Conservation (phyloP, 106 monocot species). For the Dendrobium huoshanense region DNA sequence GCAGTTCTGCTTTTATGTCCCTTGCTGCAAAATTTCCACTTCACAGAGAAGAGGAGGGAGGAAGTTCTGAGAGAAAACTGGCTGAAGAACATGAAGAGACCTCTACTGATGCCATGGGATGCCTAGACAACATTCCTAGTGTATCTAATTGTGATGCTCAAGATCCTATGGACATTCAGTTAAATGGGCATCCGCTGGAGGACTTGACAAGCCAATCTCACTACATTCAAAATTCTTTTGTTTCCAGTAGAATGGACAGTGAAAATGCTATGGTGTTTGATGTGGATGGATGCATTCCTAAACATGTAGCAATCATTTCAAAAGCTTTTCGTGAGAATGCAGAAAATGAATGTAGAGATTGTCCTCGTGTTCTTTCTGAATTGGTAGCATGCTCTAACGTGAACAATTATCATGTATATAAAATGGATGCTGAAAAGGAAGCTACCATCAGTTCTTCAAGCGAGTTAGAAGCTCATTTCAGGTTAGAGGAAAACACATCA, state of each 20-base stretch:
- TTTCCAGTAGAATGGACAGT: not conserved
- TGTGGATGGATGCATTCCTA: not conserved
- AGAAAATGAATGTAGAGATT: not conserved
- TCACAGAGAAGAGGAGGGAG: not conserved
- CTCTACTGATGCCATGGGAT: not conserved
- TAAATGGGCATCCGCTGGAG: not conserved
- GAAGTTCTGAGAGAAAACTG: not conserved
- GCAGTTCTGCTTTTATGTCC: slow-evolving; percentile 18
- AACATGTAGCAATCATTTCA: not conserved
- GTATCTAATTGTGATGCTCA: slow-evolving; percentile 1
- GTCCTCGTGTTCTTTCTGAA: not conserved
- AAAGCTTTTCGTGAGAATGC: not conserved
- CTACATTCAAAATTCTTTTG: not conserved
- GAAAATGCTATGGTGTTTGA: not conserved
- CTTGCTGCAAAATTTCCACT: slow-evolving; percentile 19
- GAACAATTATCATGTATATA: not conserved
- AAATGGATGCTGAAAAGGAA: not conserved
- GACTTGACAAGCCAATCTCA: not conserved
- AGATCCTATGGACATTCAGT: slow-evolving; percentile 3
- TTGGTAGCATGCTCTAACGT: not conserved
- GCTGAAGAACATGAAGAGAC: not conserved
- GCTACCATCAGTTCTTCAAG: not conserved
- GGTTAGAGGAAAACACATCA: slow-evolving; percentile 1
- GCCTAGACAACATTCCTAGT: not conserved
- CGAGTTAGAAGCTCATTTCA: not conserved